Conservation (phyloP, 306 rosid species). For the Begonia peltatifolia region DNA sequence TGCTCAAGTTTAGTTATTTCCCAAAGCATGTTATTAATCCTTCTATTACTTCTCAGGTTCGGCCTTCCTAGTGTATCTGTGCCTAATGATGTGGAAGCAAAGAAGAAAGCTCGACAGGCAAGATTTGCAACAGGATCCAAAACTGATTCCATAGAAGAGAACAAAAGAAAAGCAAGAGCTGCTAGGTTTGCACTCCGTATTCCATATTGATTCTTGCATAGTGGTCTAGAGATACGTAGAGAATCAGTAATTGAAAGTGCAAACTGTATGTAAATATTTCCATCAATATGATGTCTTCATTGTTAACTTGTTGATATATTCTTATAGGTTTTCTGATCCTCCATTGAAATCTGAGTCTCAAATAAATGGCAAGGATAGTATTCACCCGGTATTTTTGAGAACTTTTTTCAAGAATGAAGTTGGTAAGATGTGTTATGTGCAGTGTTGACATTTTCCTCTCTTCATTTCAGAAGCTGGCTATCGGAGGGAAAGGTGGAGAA, state of each 20-base stretch:
- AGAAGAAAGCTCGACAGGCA: slow-evolving; percentile 81
- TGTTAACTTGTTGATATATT: neutral
- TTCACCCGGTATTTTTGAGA: slow-evolving; percentile 33
- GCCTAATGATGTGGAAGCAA: slow-evolving; percentile 38
- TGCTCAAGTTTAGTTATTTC: neutral
- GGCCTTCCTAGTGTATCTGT: slow-evolving; percentile 38
- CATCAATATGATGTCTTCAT: neutral
- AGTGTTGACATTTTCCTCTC: slow-evolving; percentile 15
- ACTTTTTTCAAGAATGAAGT: neutral
- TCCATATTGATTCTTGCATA: neutral
- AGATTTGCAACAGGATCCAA: slow-evolving; percentile 51
- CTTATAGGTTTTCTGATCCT: slow-evolving; percentile 50
- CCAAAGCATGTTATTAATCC: neutral
- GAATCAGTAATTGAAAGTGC: too few relatives aligned
- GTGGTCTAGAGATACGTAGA: neutral
- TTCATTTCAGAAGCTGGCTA: slow-evolving; percentile 30
- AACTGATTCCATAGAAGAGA: slow-evolving; percentile 63
- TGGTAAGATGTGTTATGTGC: neutral
- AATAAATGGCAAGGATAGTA: slow-evolving; percentile 38
- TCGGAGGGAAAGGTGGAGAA: slow-evolving; percentile 57
- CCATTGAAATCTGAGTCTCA: slow-evolving; percentile 23
- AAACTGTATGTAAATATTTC: neutral
- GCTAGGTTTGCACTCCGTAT: slow-evolving; percentile 24
- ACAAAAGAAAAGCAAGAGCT: slow-evolving; percentile 88
- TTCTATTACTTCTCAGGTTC: slow-evolving; percentile 32